These are phyloP conservation scores for Narthecium ossifragum DNA, from an alignment of 106 monocot species.

Conservation along the genomic window DNA sequence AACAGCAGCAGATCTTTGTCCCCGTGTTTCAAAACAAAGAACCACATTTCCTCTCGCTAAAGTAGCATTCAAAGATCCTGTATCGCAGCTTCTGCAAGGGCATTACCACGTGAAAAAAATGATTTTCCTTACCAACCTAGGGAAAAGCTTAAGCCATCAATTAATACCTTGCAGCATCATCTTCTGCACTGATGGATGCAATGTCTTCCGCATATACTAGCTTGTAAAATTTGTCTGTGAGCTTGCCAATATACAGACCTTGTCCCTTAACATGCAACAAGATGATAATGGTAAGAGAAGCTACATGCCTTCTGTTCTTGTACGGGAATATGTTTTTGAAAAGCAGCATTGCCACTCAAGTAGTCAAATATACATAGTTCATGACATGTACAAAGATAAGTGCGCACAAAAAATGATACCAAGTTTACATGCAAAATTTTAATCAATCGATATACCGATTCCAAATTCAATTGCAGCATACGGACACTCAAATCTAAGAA, in stretches of 20 bases:
- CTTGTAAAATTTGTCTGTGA: constrained; percentile 12
- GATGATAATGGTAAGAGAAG: too few relatives aligned
- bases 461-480: too few relatives aligned
- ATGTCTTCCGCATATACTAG: constrained; percentile 59
- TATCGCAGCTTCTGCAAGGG: constrained; percentile 27
- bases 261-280: constrained; percentile 48
- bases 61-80: constrained; percentile 2
- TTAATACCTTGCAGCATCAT: constrained; percentile 40
- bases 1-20: constrained; percentile 37
- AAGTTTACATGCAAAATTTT: too few relatives aligned
- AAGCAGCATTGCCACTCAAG: too few relatives aligned
- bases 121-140: neutral
- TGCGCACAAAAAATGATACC: too few relatives aligned
- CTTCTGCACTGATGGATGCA: constrained; percentile 26
- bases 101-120: neutral
- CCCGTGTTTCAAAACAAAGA: constrained; percentile 50
- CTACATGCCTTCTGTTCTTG: too few relatives aligned
- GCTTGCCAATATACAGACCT: constrained; percentile 29
- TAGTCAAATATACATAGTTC: too few relatives aligned
- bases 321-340: too few relatives aligned
- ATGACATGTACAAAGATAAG: too few relatives aligned
- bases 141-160: neutral
- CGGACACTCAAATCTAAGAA: too few relatives aligned
- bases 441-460: too few relatives aligned
- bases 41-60: constrained; percentile 28